phyloP scores from a whole-genome alignment of 1,284 basidiomycete species.

The Sporisorium iseilematis-ciliati region DNA sequence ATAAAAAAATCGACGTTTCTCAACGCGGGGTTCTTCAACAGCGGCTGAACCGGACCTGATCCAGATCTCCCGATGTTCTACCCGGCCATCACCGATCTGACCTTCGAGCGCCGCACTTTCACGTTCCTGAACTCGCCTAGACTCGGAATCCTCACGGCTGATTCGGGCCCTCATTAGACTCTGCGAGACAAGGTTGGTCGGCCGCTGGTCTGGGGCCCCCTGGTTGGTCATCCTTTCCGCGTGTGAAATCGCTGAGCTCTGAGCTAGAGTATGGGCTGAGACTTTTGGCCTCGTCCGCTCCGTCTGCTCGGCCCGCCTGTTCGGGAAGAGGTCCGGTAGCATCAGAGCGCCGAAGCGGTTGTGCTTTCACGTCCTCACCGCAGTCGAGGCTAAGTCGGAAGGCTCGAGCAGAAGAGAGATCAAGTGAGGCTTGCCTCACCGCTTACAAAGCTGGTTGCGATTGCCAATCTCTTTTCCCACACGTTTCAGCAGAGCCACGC shows the following conservation, averaged over 20 bases:
- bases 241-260: neutral
- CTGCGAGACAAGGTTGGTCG: neutral
- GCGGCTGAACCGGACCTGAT: too few relatives aligned
- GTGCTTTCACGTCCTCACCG: too few relatives aligned
- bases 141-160: neutral
- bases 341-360: too few relatives aligned
- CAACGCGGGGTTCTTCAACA: too few relatives aligned
- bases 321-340: neutral
- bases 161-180: neutral
- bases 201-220: constrained; percentile 2
- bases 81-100: too few relatives aligned
- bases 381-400: too few relatives aligned
- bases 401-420: too few relatives aligned
- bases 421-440: too few relatives aligned
- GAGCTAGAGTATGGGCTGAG: neutral
- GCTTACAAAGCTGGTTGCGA: too few relatives aligned
- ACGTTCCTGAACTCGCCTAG: constrained; percentile 4
- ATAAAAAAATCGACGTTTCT: neutral
- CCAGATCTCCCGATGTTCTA: constrained; percentile 1
- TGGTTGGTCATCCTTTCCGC: neutral
- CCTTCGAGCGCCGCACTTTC: neutral
- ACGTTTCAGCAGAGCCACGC: too few relatives aligned
- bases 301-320: neutral
- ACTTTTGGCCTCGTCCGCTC: too few relatives aligned
- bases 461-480: too few relatives aligned